Base-by-base conservation (phyloP, 2,329 filamentous ascomycete genomes). In the Colletotrichum costaricense region DNA sequence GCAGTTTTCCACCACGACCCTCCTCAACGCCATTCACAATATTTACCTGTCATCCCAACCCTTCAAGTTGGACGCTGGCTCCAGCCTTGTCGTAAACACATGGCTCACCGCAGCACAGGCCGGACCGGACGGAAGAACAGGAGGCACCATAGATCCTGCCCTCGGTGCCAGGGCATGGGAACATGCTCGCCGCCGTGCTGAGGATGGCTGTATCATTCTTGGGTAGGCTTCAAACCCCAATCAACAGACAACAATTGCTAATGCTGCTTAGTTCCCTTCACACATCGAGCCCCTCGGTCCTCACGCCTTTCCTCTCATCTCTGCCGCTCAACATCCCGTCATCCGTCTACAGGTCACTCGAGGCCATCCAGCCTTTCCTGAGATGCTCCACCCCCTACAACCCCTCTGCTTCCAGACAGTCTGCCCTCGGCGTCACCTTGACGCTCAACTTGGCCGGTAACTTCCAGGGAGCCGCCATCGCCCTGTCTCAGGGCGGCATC, bases 61-160 rank as follows among this genome's bases (percentile, higher is more conserved):
- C n/a, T 97, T 97, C 81, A 88, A 89, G 75, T 90, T 99, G 58
- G 97, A 99, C 83, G 92, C 95, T 60, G 95, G 94, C 77, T 97
- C 95, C 46, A 98, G 95, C 81, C 83, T 98, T 52, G 95, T 97
- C 0, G 95, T 98, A 76, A 98, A 98, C 85, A 98, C 95, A 70
- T 98, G 95, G 95, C 89, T 97, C 66, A 97, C 94, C 4, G 94
- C 94, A 22, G 88, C 91, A 33, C 93, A 93, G 76, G 85, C 89
- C 28, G 91, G 92, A 52, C 88, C 90, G 3, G 90, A 95, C 78
- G 93, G 93, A 49, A 88, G 89, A 69, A 86, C 88, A 59, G 94
- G 94, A 64, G 94, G 94, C 67, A 95, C 94, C 8, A 90, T 98
- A 55, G 97, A 99, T 83, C 84, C 90, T 55, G 90, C 93, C 26